Evolutionary conservation across 352 stramenopile species (phyloP), one percentile per base, ranked within the genome.

Genomic region (Pythium folliculosum): DNA sequence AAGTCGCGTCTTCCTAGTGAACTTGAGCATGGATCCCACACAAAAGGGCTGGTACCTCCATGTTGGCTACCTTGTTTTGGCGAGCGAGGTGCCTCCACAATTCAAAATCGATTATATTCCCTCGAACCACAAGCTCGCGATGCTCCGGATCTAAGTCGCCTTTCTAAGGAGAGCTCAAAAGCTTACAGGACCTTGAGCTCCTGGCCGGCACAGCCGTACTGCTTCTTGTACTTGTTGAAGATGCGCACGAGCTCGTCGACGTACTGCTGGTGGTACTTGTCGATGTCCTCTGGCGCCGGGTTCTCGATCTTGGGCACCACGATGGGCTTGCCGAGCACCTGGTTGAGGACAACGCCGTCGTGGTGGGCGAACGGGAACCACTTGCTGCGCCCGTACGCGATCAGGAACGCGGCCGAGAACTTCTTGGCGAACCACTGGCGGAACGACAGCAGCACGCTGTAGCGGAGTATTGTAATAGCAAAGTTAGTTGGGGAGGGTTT

Each of bases 151-250:
- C 5, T 32, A 2, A 6, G 27, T 32, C 27, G 27, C 27, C 27
- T 32, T n/a, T n/a, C 27, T 2, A 32, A 6, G 27, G 27, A 32
- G 27, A 32, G 27, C 27, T 32, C 27, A 2, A 32, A 47, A 12
- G 9, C 32, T 69, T 89, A 94, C 58, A 76, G 67, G 35, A 95
- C 66, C 37, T 77, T 73, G 45, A 95, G 68, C 25, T 76, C 77
- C 44, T 78, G 70, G 30, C 91, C 72, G 40, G 69, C 72, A 58
- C 86, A 89, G 1, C 81, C 84, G 57, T 90, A 89, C 67, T 91
- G 78, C 30, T 64, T 71, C 67, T 95, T 95, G 82, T 94, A 92
- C 74, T 88, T 90, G 58, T 92, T 77, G 65, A 90, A 95, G 53
- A 94, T 80, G 37, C 83, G 82, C 57, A 87, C 72, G 35, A 94